These are phyloP conservation scores for Cordyceps tenuipes DNA, from an alignment of 2,329 filamentous ascomycete species.

Conservation along the genomic window DNA sequence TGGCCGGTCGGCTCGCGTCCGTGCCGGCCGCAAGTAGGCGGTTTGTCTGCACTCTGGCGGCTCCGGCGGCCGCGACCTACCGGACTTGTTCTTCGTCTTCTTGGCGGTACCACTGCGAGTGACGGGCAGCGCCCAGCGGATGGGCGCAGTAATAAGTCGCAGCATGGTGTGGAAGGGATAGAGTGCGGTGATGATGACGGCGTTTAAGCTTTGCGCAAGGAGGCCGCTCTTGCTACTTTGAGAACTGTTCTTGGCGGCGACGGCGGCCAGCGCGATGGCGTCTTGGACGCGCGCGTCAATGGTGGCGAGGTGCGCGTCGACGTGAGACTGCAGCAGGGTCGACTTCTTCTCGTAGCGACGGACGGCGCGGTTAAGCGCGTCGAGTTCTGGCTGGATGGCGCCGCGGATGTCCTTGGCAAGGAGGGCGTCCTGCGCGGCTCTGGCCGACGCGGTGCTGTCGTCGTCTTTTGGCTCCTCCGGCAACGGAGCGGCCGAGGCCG, in stretches of 20 bases:
- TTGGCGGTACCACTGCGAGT: slow-evolving; percentile 19
- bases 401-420: slow-evolving; percentile 53
- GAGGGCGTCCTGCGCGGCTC: slow-evolving; percentile 32
- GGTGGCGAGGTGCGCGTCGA: slow-evolving; percentile 63
- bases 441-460: slow-evolving; percentile 24
- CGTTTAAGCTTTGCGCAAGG: slow-evolving; percentile 30
- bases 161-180: slow-evolving; percentile 35
- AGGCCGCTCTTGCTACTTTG: slow-evolving; percentile 25
- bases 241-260: slow-evolving; percentile 50
- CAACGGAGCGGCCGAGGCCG: slow-evolving; percentile 24
- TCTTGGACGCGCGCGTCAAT: slow-evolving; percentile 68
- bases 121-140: slow-evolving; percentile 26
- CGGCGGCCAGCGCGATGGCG: slow-evolving; percentile 71
- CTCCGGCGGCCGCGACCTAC: neutral
- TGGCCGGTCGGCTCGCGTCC: slow-evolving; percentile 16
- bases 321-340: slow-evolving; percentile 64
- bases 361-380: slow-evolving; percentile 80
- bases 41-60: neutral
- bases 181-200: slow-evolving; percentile 25
- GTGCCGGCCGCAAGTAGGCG: slow-evolving; percentile 1
- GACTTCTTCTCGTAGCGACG: slow-evolving; percentile 87
- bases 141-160: slow-evolving; percentile 34
- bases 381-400: slow-evolving; percentile 69
- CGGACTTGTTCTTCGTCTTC: slow-evolving; percentile 12
- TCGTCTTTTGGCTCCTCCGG: slow-evolving; percentile 19